A percentile compares a stretch with the other conserved stretches of the same genome.
phyloP scores from a whole-genome alignment of 2,329 filamentous ascomycete species.

The Teratosphaeria zuluensis region DNA sequence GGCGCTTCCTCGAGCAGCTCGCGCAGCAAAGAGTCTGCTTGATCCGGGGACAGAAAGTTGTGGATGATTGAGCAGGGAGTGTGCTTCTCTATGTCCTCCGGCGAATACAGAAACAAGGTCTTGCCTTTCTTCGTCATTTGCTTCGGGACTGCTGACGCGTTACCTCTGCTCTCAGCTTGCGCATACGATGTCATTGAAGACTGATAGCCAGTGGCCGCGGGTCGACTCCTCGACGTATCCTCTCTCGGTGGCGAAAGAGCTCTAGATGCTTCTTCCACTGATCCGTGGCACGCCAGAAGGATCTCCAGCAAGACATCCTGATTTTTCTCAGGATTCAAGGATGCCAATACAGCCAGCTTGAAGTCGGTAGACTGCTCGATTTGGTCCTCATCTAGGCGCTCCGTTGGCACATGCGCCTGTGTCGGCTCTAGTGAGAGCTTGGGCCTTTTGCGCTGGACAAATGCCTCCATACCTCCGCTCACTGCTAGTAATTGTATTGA shows the following conservation, averaged over 20 bases:
- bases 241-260: constrained; percentile 34
- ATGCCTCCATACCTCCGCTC: neutral
- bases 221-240: constrained; percentile 24
- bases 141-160: constrained; percentile 3
- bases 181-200: constrained; percentile 28
- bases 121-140: constrained; percentile 63
- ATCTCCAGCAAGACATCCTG: constrained; percentile 67
- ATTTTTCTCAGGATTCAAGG: constrained; percentile 56
- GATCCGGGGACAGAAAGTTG: constrained; percentile 66
- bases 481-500: neutral
- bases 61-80: constrained; percentile 89
- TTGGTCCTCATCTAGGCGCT: constrained; percentile 29
- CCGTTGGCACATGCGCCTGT: neutral
- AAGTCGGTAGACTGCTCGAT: constrained; percentile 66
- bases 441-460: neutral
- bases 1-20: constrained; percentile 68
- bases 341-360: constrained; percentile 75
- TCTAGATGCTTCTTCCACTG: constrained; percentile 54
- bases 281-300: constrained; percentile 67
- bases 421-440: neutral
- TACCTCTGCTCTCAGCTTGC: neutral
- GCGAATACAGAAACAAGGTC: constrained; percentile 75
- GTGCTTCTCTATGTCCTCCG: constrained; percentile 67
- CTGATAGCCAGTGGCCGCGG: constrained; percentile 30
- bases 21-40: constrained; percentile 62